Evolutionary conservation across 2,329 filamentous ascomycete genomes (phyloP), one percentile per base, ranked within the genome.

Genomic region (Colletotrichum tofieldiae): DNA sequence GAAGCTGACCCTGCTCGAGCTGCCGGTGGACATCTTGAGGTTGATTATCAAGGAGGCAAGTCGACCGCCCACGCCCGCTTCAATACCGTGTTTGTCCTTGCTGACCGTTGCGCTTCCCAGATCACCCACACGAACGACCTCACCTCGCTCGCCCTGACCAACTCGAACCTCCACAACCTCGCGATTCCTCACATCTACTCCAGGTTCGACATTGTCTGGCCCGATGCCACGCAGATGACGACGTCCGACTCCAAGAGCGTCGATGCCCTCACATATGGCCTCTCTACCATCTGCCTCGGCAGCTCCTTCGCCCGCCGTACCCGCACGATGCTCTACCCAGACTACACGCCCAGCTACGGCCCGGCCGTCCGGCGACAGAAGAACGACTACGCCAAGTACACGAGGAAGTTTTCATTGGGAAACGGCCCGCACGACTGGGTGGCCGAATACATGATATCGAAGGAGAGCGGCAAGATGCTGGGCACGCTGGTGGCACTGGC

Each of bases 181-280:
- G 90, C 93, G 0, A 91, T 94, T 32, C 93, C 94, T 23, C 90
- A 92, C 77, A 94, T 96, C 75, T 96, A 96, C 83, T 93, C 93
- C 23, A 90, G 93, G 72, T 96, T 96, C 81, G 94, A 96, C 78
- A 96, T 96, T 75, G 93, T 96, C 52, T 96, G 94, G 94, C 94
- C 94, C 0, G 93, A 96, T 77, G 72, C 72, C 65, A 90, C 89
- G 41, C 88, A 89, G 74, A 85, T 88, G 9, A 86, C 90, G 11
- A 85, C 88, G 2, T 90, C 93, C 76, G 91, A 92, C 65, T 87
- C 91, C 54, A 91, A 91, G 51, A 93, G 92, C 69, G 93, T 96
- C 39, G 93, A 96, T 83, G 93, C 94, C 49, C 88, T 96, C 56
- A 95, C 93, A 0, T 96, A 94, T 79, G 94, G 94, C 7, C 85